Conservation (phyloP, 192 early-diverging fungal species). For the Backusella australiensis region DNA sequence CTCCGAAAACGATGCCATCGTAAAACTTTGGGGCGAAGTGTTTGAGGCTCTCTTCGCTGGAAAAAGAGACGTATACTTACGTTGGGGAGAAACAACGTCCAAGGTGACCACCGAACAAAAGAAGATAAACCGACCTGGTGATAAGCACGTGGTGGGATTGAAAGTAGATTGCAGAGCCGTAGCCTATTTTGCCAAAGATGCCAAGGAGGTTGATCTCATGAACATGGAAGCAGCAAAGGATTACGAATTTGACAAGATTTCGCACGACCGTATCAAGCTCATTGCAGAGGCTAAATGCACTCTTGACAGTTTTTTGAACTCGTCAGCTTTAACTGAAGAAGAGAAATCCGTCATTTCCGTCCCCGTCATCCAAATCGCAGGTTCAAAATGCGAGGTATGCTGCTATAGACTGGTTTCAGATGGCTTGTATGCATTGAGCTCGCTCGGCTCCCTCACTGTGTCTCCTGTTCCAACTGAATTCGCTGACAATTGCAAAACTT, state of each 20-base stretch:
- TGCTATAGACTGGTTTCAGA: neutral
- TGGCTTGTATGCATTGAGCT: neutral
- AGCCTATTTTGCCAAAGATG: neutral
- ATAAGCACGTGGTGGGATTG: neutral
- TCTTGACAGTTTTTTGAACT: neutral
- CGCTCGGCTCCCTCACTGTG: neutral
- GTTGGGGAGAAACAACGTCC: neutral
- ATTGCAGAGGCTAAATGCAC: neutral
- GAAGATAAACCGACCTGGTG: neutral
- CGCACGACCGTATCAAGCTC: neutral
- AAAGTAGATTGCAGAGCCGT: neutral
- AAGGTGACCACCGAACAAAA: neutral
- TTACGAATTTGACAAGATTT: neutral
- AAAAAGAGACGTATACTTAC: neutral
- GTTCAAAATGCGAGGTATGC: neutral
- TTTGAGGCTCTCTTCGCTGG: neutral
- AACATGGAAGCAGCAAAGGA: neutral
- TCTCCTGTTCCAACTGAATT: neutral
- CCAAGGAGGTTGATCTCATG: neutral
- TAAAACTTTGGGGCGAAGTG: neutral
- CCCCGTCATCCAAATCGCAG: neutral
- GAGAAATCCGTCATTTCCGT: neutral
- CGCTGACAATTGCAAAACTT: neutral
- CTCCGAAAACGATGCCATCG: neutral
- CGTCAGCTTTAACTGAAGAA: neutral